These are phyloP conservation scores for Lunularia cruciata DNA, from an alignment of 225 moss, liverwort and hornwort genomes.

Conservation along the genomic window DNA sequence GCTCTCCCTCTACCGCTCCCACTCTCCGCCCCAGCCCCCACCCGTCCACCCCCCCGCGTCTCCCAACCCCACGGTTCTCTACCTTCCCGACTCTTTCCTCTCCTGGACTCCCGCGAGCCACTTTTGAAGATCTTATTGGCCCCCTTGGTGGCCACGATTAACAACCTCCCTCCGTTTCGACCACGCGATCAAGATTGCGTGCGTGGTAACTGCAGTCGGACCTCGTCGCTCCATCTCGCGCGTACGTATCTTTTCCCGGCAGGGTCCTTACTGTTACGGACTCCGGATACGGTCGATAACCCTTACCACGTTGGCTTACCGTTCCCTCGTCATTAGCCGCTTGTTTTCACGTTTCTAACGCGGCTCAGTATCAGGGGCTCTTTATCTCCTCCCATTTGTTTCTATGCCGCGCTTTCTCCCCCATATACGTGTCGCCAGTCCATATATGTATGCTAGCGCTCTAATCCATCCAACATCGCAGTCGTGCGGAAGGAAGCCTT, in stretches of 20 bases:
- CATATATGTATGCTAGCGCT: too few relatives aligned
- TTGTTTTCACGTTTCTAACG: too few relatives aligned
- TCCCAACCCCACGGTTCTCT: conserved; percentile 10
- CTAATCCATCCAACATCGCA: too few relatives aligned
- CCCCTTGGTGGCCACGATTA: neutral
- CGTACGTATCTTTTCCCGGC: neutral
- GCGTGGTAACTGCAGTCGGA: neutral
- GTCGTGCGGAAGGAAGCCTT: too few relatives aligned
- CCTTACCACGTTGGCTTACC: neutral
- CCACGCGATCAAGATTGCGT: conserved; percentile 17
- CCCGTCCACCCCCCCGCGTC: conserved; percentile 10
- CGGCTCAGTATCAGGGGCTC: too few relatives aligned
- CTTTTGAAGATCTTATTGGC: conserved; percentile 1
- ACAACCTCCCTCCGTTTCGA: conserved; percentile 10
- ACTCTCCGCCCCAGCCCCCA: too few relatives aligned
- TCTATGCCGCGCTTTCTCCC: too few relatives aligned
- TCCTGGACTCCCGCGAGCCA: neutral
- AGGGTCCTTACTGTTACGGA: neutral
- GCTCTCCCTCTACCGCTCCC: too few relatives aligned
- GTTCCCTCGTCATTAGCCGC: neutral
- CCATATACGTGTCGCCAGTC: too few relatives aligned
- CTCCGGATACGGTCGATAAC: neutral
- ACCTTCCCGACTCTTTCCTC: neutral
- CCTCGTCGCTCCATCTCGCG: neutral
- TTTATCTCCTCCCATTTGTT: too few relatives aligned